Conservation (phyloP, 805 yeast species). For the Candida tibetensis region DNA sequence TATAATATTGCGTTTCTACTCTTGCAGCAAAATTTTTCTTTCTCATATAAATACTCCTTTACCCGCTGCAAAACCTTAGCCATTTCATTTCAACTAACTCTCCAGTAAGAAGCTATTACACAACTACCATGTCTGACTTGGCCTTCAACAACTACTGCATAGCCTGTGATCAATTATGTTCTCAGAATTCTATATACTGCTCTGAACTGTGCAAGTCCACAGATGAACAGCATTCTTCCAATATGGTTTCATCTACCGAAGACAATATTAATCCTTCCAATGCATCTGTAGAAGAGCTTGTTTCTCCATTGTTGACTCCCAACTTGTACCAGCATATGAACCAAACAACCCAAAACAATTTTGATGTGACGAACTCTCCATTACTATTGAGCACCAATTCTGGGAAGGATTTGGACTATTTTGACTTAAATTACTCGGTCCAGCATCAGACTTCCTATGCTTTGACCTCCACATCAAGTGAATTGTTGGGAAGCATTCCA, state of each 20-base stretch:
- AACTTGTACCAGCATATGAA: slow-evolving; percentile 26
- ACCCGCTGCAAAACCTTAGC: no score
- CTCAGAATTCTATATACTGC: slow-evolving; percentile 21
- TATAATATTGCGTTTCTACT: neutral
- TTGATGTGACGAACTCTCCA: slow-evolving; percentile 20
- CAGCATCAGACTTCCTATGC: slow-evolving; percentile 17
- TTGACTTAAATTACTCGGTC: slow-evolving; percentile 35
- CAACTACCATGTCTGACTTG: slow-evolving; percentile 22
- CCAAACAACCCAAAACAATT: slow-evolving; percentile 1
- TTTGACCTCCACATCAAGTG: slow-evolving; percentile 10
- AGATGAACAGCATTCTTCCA: slow-evolving; percentile 27
- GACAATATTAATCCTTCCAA: neutral
- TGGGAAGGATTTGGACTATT: slow-evolving; percentile 22
- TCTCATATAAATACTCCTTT: neutral
- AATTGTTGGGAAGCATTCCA: slow-evolving; percentile 13
- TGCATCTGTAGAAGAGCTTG: slow-evolving; percentile 17
- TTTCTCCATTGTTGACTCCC: slow-evolving; percentile 40
- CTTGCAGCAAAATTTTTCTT: slow-evolving; percentile 1
- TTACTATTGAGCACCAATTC: slow-evolving; percentile 17
- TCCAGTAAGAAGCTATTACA: no score
- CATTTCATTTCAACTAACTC: no score
- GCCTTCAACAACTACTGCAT: slow-evolving; percentile 41
- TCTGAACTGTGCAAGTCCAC: slow-evolving; percentile 30
- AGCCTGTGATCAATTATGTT: slow-evolving; percentile 31
- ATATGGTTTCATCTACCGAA: slow-evolving; percentile 8